A percentile compares a stretch with the other conserved stretches of the same genome.
Evolutionary conservation across 495 filamentous ascomycete genomes (phyloP).

Genomic region (Penicillium cinerascens): DNA sequence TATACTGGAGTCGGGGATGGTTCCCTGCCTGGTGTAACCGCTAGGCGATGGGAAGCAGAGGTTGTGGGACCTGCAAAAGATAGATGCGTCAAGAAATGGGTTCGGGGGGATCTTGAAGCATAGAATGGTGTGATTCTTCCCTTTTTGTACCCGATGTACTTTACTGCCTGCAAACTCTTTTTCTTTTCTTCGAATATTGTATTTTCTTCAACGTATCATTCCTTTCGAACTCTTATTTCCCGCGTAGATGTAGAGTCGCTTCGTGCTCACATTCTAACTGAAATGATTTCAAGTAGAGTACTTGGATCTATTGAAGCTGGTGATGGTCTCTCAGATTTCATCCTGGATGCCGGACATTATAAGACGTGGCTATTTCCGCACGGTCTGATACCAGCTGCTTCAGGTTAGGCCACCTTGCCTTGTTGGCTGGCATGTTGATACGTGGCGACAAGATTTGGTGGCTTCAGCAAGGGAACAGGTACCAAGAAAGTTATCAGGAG

Average conservation of each 20-base stretch:
- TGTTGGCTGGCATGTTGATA: not conserved
- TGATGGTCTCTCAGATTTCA: not conserved
- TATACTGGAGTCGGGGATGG: constrained; percentile 38
- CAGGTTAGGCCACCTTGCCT: not conserved
- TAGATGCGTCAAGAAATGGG: constrained; percentile 45
- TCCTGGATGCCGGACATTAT: not conserved
- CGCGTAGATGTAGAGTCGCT: not conserved
- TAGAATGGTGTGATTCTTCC: constrained; percentile 46
- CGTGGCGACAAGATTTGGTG: not conserved
- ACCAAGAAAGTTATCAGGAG: not conserved
- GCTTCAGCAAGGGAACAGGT: not conserved
- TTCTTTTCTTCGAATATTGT: constrained; percentile 41
- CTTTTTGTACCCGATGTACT: constrained; percentile 52
- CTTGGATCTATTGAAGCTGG: not conserved
- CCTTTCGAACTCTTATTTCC: not conserved
- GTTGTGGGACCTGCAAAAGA: constrained; percentile 47
- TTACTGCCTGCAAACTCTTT: constrained; percentile 55
- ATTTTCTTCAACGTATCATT: constrained; percentile 22
- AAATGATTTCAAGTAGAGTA: not conserved
- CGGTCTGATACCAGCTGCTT: not conserved
- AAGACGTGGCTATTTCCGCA: no score
- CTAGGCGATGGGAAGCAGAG: constrained; percentile 25
- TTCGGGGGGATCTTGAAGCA: constrained; percentile 42
- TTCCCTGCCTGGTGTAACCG: constrained; percentile 23
- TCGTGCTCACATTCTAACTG: no score